These are phyloP conservation scores for Pleomassaria siparia DNA, from an alignment of 2,329 filamentous ascomycete genomes.

Conservation along the genomic window DNA sequence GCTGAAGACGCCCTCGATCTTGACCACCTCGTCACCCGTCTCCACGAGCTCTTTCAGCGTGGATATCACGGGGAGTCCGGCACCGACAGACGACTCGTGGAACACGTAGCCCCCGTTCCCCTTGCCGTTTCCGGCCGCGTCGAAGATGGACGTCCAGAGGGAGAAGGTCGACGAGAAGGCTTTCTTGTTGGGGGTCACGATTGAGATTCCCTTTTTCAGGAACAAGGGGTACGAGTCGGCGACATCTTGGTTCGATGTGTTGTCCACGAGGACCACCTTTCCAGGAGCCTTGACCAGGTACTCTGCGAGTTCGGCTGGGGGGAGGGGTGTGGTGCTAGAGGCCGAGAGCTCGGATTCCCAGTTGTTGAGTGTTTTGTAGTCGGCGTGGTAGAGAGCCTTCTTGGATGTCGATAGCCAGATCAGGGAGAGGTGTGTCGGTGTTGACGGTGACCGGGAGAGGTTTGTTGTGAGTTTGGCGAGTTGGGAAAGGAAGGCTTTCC, in stretches of 20 bases:
- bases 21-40: slow-evolving; percentile 87
- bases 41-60: slow-evolving; percentile 92
- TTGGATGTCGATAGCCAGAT: slow-evolving; percentile 85
- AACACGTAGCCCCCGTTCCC: slow-evolving; percentile 76
- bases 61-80: slow-evolving; percentile 88
- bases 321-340: slow-evolving; percentile 65
- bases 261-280: slow-evolving; percentile 86
- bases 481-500: slow-evolving; percentile 86
- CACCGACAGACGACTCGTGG: slow-evolving; percentile 93
- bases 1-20: slow-evolving; percentile 95
- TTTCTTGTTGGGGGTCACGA: slow-evolving; percentile 98
- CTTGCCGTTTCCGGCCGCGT: slow-evolving; percentile 66
- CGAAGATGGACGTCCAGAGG: slow-evolving; percentile 87
- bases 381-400: slow-evolving; percentile 73
- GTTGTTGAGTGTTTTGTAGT: slow-evolving; percentile 68
- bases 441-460: slow-evolving; percentile 52
- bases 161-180: slow-evolving; percentile 81
- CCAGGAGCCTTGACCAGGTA: slow-evolving; percentile 78
- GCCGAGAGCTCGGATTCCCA: slow-evolving; percentile 63
- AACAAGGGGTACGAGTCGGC: slow-evolving; percentile 82
- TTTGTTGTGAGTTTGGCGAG: slow-evolving; percentile 68
- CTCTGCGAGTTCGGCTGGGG: slow-evolving; percentile 69
- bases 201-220: slow-evolving; percentile 77
- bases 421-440: slow-evolving; percentile 71
- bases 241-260: slow-evolving; percentile 87